Conservation (phyloP, 352 stramenopile species). For the Pythium aquatile region DNA sequence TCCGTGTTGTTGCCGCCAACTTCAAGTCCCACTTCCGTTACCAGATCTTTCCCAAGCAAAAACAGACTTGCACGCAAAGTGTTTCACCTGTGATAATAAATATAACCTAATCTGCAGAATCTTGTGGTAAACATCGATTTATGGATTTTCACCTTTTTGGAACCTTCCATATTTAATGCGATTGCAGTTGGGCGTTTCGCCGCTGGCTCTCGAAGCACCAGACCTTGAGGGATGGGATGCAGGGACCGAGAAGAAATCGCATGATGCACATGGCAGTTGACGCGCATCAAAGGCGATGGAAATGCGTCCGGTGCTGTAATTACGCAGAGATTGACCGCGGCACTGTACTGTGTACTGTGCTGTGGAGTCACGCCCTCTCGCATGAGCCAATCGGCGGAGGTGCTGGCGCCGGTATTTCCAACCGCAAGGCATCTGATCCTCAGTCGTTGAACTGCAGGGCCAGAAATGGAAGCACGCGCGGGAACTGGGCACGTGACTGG, state of each 20-base stretch:
- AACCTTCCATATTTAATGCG: neutral
- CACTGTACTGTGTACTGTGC: too few species aligned
- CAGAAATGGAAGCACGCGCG: too few species aligned
- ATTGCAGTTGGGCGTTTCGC: constrained; percentile 2
- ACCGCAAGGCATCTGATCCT: too few species aligned
- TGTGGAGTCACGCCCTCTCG: too few species aligned
- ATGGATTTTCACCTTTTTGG: too few species aligned
- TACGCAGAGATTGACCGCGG: too few species aligned
- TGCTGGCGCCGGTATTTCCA: too few species aligned
- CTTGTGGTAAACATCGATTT: neutral
- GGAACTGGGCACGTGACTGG: too few species aligned
- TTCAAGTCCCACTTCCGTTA: constrained; percentile 1
- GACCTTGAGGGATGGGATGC: neutral
- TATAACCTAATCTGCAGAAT: neutral
- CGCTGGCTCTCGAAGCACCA: neutral
- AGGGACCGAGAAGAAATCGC: neutral
- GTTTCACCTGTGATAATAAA: neutral
- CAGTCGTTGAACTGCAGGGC: too few species aligned
- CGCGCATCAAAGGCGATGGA: neutral
- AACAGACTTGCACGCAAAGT: neutral
- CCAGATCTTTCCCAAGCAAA: constrained; percentile 1
- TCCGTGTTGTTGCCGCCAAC: neutral
- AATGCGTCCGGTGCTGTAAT: too few species aligned
- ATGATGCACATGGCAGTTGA: neutral
- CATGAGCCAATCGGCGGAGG: too few species aligned